These are phyloP conservation scores for Allium sativum DNA, from an alignment of 106 monocot genomes.

Conservation along the genomic window DNA sequence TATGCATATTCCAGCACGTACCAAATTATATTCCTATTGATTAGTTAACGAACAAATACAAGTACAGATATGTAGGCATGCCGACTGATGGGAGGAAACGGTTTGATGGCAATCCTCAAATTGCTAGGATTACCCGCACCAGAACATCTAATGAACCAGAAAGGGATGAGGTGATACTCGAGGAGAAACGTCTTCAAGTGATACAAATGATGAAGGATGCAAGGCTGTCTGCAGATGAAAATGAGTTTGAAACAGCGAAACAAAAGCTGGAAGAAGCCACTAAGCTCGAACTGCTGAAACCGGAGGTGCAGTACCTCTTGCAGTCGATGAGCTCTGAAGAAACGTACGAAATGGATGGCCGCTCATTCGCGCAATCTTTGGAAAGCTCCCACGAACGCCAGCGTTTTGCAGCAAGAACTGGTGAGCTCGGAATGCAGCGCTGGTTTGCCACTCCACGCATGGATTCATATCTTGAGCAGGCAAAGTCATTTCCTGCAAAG, in stretches of 20 bases:
- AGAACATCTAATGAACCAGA: not conserved
- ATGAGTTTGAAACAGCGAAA: not conserved
- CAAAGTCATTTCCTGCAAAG: not conserved
- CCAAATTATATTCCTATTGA: not conserved
- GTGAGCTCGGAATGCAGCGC: not conserved
- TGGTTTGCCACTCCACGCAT: not conserved
- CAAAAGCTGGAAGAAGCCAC: not conserved
- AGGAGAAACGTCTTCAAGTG: not conserved
- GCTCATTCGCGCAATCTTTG: not conserved
- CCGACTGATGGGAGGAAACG: not conserved
- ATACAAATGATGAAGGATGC: conserved; percentile 1
- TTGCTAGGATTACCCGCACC: too few species aligned
- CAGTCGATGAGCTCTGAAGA: not conserved
- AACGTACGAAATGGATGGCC: not conserved
- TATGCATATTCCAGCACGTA: not conserved
- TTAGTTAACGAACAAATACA: too few species aligned
- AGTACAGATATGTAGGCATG: not conserved
- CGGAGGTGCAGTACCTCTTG: not conserved
- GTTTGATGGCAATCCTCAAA: not conserved
- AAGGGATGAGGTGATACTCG: not conserved
- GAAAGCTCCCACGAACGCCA: conserved; percentile 2
- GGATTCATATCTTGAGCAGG: conserved; percentile 2
- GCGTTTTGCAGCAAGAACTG: not conserved
- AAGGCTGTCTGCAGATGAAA: not conserved
- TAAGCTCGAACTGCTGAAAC: not conserved